Evolutionary conservation across 208 protist genomes (phyloP).

Genomic region (Acanthamoeba culbertsoni): DNA sequence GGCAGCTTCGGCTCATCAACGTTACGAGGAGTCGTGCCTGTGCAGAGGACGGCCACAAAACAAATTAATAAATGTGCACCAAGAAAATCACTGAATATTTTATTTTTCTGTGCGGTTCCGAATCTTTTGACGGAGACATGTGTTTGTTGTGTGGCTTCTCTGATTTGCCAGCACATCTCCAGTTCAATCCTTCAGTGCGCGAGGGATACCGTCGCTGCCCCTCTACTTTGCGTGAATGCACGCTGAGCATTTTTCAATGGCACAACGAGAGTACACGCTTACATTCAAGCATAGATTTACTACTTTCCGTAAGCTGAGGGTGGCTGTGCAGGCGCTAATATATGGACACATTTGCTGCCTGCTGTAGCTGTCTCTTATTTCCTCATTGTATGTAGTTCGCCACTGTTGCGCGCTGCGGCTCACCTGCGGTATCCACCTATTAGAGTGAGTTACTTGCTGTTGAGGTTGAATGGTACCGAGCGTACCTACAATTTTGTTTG

Average conservation of each 20-base stretch:
- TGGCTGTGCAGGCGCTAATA: neutral
- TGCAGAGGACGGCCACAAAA: too few relatives aligned
- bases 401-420: neutral
- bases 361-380: neutral
- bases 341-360: slow-evolving; percentile 58
- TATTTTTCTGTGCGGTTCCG: neutral
- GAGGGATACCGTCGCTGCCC: neutral
- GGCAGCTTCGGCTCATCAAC: too few relatives aligned
- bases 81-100: neutral
- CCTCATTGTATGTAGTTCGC: neutral
- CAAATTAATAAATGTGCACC: neutral
- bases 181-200: slow-evolving; percentile 46
- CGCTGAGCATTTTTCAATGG: neutral
- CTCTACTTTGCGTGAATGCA: neutral
- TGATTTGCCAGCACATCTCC: slow-evolving; percentile 21
- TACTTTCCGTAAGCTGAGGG: neutral
- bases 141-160: neutral
- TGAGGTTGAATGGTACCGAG: neutral
- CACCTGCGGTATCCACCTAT: neutral
- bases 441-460: neutral
- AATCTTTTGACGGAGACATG: neutral
- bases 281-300: neutral
- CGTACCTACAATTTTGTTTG: neutral
- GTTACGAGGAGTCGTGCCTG: too few relatives aligned
- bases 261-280: slow-evolving; percentile 58